A percentile compares a stretch with the other conserved stretches of the same genome.
Evolutionary conservation across 768 basidiomycete species (phyloP).

Genomic region (Lepiota venenata): DNA sequence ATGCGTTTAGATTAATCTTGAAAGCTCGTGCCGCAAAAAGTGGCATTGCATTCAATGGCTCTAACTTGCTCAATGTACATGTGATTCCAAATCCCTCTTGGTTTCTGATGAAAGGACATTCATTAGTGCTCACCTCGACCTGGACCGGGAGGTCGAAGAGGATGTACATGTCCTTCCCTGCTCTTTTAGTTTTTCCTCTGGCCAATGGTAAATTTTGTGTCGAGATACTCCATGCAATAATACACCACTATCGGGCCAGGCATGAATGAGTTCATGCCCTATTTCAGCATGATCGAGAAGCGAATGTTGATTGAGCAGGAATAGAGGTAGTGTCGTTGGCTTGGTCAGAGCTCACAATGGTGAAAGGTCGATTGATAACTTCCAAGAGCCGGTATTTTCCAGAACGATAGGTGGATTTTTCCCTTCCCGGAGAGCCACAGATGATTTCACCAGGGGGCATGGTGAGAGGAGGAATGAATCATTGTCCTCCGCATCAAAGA

Average conservation of each 20-base stretch:
- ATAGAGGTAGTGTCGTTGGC: slow-evolving; percentile 88
- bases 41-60: too few relatives aligned
- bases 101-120: too few relatives aligned
- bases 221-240: slow-evolving; percentile 96
- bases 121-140: slow-evolving; percentile 95
- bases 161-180: slow-evolving; percentile 78
- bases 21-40: too few relatives aligned
- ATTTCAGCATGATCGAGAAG: slow-evolving; percentile 86
- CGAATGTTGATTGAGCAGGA: too few relatives aligned
- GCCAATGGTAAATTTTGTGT: slow-evolving; percentile 92
- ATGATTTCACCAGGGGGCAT: slow-evolving; percentile 92
- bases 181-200: slow-evolving; percentile 63
- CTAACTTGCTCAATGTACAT: too few relatives aligned
- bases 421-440: slow-evolving; percentile 81
- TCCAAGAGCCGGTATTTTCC: slow-evolving; percentile 88
- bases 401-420: slow-evolving; percentile 86
- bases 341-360: slow-evolving; percentile 93
- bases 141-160: slow-evolving; percentile 97
- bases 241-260: slow-evolving; percentile 97
- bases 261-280: slow-evolving; percentile 79
- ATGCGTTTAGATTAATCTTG: too few relatives aligned
- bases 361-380: slow-evolving; percentile 81
- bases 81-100: too few relatives aligned
- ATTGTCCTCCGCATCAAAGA: slow-evolving; percentile 4
- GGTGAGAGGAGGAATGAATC: background rate